Evolutionary conservation across 345 rosid species (phyloP).

Genomic region (Pistacia atlantica): DNA sequence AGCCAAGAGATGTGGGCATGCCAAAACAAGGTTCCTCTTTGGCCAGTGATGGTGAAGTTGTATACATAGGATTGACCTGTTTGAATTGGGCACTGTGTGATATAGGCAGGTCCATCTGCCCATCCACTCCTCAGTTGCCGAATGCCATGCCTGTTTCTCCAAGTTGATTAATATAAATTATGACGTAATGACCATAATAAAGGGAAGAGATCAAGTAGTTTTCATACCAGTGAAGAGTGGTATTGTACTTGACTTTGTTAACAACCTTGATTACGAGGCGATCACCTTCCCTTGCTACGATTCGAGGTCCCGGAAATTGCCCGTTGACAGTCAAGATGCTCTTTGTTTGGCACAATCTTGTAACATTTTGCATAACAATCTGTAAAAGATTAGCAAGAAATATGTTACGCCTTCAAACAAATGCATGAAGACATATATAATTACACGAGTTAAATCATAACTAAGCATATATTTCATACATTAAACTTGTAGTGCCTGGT

Average conservation of each 20-base stretch:
- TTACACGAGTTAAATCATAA: too few relatives aligned
- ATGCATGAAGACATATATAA: not conserved
- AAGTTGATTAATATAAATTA: not conserved
- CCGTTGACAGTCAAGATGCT: slow-evolving; percentile 77
- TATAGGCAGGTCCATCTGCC: slow-evolving; percentile 63
- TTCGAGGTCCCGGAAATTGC: slow-evolving; percentile 64
- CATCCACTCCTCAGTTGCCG: slow-evolving; percentile 55
- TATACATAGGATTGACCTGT: slow-evolving; percentile 45
- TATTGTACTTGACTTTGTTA: slow-evolving; percentile 67
- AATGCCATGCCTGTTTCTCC: slow-evolving; percentile 45
- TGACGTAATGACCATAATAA: not conserved
- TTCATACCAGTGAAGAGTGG: slow-evolving; percentile 68
- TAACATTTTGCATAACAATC: slow-evolving; percentile 66
- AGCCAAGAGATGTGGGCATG: slow-evolving; percentile 65
- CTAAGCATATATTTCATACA: slow-evolving; percentile 16
- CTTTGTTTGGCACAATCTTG: slow-evolving; percentile 71
- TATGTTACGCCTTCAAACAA: too few relatives aligned
- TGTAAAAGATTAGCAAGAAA: not conserved
- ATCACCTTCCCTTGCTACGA: slow-evolving; percentile 78
- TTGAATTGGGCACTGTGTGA: slow-evolving; percentile 58
- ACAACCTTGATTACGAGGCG: slow-evolving; percentile 61
- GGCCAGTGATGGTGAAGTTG: slow-evolving; percentile 55
- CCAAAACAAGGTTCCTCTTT: slow-evolving; percentile 63
- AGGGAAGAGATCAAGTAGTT: not conserved
- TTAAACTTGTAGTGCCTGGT: slow-evolving; percentile 54